Base-by-base conservation (phyloP, 331 rosid species). In the Dryas integrifolia region DNA sequence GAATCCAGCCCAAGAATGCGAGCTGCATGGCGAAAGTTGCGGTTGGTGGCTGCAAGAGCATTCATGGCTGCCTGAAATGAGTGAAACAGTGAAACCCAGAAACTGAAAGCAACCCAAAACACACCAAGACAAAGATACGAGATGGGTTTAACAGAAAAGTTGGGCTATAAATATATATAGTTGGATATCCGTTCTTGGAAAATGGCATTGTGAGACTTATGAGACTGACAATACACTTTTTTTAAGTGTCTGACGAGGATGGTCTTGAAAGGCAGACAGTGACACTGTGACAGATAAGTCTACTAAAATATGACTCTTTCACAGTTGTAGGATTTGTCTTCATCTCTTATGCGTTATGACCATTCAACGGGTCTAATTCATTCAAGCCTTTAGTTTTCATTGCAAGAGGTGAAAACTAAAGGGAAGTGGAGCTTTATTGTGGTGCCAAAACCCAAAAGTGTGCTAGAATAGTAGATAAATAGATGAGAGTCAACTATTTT, bases 1-100 rank as follows among this genome's bases (percentile, higher is more conserved):
- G 83, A 72, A 51, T 86, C 91, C 44, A 86, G 62, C 57, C 90
- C 90, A 46, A 86, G 86, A 64, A 86, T 76, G 52, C 86, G 73
- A 9, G 86, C 80, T 15, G 85, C 90, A 4, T 62, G 72, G 6
- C 73, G 80, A 44, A 86, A 86, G 58, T 86, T 86, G 62, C 88
- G 83, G 78, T 82, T 84, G 64, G 90, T 86, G 40, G 88, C 88
- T 18, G 81, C 80, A 44, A 84, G 85, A 30, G 88, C 86, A 45
- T 86, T 84, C 88, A 86, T 86, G 61, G 59, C 61, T 44, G 61
- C 76, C 44, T 47, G 52, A 44, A 70, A 43, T 4, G 15, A 24
- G 9, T 18, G 47, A 11, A 76, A 64, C 44, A 47, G 10, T 15
- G n/a, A 51, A 62, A 39, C 10, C 61, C 21, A 16, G 13, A 72